Base-by-base conservation (phyloP, 139 green algal genomes). In the Chlorella sp. region DNA sequence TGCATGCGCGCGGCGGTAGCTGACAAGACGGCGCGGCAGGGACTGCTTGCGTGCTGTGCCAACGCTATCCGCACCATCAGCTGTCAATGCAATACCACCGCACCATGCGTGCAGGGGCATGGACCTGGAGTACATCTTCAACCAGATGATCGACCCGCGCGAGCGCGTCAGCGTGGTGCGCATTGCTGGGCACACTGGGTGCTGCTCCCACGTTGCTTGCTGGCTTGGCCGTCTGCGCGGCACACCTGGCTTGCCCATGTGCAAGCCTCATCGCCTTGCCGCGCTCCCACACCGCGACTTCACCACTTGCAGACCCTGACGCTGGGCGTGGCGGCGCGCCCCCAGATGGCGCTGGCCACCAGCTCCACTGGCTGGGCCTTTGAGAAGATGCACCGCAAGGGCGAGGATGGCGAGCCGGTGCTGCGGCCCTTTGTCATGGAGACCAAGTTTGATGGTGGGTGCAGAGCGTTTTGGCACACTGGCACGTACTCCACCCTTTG, bases 381-480 rank as follows among this genome's bases (percentile, higher is more conserved):
- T 47, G 69, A 68, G 62, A 36, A 70, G 26, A 88, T 95, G 86
- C 74, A 87, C 17, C 81, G 78, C 32, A 83, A 87, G 51, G 32
- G 76, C 16, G 68, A 38, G 28, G 15, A 25, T 75, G 51, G 51
- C 51, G 51, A 60, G 51, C 51, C 51, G 12, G 51, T 23, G 51
- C 41, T 62, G 26, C 68, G 74, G 5, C 56, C 73, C 2, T 96
- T 97, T 76, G 80, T 96, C 39, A 79, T 93, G 28, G 95, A 98
- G 72, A 91, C 88, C 57, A 98, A 98, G 85, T 93, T 98, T 82
- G 96, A 97, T 74, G 96, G 95, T 91, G 47, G 39, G 39, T 20
- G 7, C 17, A 39, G 9, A 3, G 15, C n/a, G n/a, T n/a, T n/a
- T n/a, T n/a, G n/a, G n/a, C n/a, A n/a, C n/a, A n/a, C n/a, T n/a